phyloP scores from a whole-genome alignment of 345 rosid species.

The Populus pruinosa region DNA sequence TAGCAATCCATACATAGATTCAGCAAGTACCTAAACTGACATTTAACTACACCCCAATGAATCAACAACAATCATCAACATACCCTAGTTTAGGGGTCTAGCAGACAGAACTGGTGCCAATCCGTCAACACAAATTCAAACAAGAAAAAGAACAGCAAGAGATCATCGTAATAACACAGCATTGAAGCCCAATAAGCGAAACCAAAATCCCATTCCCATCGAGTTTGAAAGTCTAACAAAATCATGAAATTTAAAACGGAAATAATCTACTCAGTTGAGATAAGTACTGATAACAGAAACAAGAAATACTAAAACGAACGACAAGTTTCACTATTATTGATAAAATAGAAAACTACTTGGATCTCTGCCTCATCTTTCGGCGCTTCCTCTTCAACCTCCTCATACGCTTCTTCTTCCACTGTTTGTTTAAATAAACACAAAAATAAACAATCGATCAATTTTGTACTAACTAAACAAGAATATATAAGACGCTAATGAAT shows the following conservation, averaged over 20 bases:
- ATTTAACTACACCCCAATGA: neutral
- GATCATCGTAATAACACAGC: neutral
- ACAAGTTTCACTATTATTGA: neutral
- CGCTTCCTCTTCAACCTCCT: conserved; percentile 99
- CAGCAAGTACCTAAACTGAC: too few relatives aligned
- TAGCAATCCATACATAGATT: neutral
- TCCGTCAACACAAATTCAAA: neutral
- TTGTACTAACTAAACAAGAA: too few relatives aligned
- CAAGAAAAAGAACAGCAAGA: neutral
- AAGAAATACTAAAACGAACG: neutral
- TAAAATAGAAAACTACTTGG: conserved; percentile 53
- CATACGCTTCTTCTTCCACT: conserved; percentile 99
- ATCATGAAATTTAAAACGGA: neutral
- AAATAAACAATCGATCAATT: neutral
- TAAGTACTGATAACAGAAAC: neutral
- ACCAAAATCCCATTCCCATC: conserved; percentile 9
- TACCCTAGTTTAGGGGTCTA: neutral
- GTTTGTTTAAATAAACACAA: conserved; percentile 6
- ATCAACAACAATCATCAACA: neutral
- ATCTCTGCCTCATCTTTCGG: conserved; percentile 99
- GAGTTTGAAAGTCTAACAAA: conserved; percentile 2
- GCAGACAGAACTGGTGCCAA: neutral
- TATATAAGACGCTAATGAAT: neutral
- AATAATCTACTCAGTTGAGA: conserved; percentile 1
- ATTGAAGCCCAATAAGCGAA: neutral